These are phyloP conservation scores for Didymella glomerata DNA, from an alignment of 2,329 filamentous ascomycete genomes.

Conservation along the genomic window DNA sequence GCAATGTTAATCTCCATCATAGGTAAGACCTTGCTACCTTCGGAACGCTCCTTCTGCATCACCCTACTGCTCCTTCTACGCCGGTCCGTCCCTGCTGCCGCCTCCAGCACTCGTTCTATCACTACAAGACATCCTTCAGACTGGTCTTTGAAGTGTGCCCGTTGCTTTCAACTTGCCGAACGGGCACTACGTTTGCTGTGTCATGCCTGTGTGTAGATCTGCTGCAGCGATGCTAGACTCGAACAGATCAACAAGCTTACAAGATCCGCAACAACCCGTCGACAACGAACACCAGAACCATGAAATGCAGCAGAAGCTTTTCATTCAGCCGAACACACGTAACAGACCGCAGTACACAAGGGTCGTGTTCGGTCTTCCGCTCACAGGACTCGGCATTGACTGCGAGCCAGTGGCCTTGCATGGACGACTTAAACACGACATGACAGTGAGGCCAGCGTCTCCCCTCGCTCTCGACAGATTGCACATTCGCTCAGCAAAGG, in stretches of 20 bases:
- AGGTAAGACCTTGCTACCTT: not conserved
- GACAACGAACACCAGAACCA: not conserved
- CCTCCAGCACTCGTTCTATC: not conserved
- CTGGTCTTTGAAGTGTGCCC: not conserved
- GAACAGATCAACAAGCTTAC: not conserved
- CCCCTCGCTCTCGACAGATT: not conserved
- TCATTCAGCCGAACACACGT: not conserved
- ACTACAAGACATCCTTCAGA: not conserved
- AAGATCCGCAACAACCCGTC: not conserved
- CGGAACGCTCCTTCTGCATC: not conserved
- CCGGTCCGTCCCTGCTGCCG: not conserved
- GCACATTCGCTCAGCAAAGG: not conserved
- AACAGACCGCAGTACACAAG: not conserved
- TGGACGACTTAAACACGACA: not conserved
- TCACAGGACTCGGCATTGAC: not conserved
- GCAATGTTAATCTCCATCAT: not conserved
- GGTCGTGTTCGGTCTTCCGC: not conserved
- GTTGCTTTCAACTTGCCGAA: not conserved
- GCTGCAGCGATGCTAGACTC: not conserved
- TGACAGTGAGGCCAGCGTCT: not conserved
- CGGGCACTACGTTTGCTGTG: not conserved
- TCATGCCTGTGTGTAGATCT: not conserved
- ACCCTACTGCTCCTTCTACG: not conserved
- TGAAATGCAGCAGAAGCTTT: not conserved
- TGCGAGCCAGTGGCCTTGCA: not conserved